Evolutionary conservation across 306 rosid genomes (phyloP).

Genomic region (Hippophae rhamnoides): DNA sequence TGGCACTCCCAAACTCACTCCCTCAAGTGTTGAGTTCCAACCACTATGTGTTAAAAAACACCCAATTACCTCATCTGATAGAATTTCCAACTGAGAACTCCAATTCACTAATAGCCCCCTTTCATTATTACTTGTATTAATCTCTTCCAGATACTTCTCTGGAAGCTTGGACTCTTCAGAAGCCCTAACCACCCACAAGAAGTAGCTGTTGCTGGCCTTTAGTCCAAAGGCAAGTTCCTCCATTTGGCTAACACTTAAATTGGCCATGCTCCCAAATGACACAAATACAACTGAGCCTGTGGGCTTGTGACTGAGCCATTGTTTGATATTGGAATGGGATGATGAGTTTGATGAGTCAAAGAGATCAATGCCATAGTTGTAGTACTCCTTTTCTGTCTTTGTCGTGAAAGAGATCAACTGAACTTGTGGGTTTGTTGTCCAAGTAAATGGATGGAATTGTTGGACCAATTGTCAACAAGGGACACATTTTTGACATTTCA

Average conservation of each 20-base stretch:
- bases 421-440: slow-evolving; percentile 15
- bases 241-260: slow-evolving; percentile 5
- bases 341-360: background rate
- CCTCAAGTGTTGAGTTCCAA: slow-evolving; percentile 28
- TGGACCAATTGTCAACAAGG: slow-evolving; percentile 19
- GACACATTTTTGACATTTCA: slow-evolving; percentile 11
- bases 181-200: slow-evolving; percentile 23
- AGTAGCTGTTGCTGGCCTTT: background rate
- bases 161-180: slow-evolving; percentile 17
- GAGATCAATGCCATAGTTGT: slow-evolving; percentile 6
- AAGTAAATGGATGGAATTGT: slow-evolving; percentile 19
- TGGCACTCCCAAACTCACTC: slow-evolving; percentile 16
- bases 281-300: slow-evolving; percentile 11
- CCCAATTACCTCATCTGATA: slow-evolving; percentile 17
- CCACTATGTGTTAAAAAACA: slow-evolving; percentile 28
- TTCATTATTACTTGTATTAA: background rate
- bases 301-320: slow-evolving; percentile 18
- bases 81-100: slow-evolving; percentile 20
- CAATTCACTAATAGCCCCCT: slow-evolving; percentile 20
- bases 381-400: slow-evolving; percentile 11
- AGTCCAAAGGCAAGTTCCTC: slow-evolving; percentile 11
- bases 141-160: slow-evolving; percentile 2
- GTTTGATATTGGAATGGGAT: background rate
- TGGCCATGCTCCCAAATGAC: slow-evolving; percentile 22
- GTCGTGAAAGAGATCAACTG: slow-evolving; percentile 19